Evolutionary conservation across 805 yeast species (phyloP), one percentile per base, ranked within the genome.

Genomic region (Lipomyces lipofer): DNA sequence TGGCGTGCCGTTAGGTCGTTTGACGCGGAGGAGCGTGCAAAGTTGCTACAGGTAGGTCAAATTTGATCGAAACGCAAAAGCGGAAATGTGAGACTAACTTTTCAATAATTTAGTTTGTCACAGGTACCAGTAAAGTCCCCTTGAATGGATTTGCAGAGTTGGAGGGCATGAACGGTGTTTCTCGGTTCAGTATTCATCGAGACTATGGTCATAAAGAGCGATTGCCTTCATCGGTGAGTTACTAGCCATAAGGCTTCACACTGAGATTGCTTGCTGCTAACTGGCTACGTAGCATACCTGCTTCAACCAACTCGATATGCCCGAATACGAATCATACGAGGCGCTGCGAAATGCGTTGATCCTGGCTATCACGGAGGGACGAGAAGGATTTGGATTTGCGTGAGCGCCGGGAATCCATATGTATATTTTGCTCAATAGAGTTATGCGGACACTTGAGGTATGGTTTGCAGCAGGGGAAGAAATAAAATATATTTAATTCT

Each of bases 1-100:
- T 94, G 99, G 99, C 78, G 97, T 67, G 96, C 97, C 1, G 97
- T 94, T 12, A 82, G 89, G 64, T 88, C 97, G 0, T 94, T 94
- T 72, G 97, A 89, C 65, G 80, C 80, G 15, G 99, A 94, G 68
- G 97, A 94, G 67, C 78, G 96, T 46, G 99, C 99, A 7, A 91
- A 90, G 67, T 73, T 94, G 60, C 74, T 94, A 54, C 99, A 94
- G 68, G 59, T 56, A 44, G 8, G 54, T 36, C 25, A 8, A 5
- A 12, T 22, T 12, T 1, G 15, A 15, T 29, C 5, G 12, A 19
- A 35, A 29, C 8, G 27, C 13, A n/a, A 22, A 35, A 17, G 10
- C 9, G 15, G 30, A 21, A 6, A 12, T 15, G 21, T 13, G 15
- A n/a, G 19, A 5, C 44, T 47, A 46, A 47, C 48, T 9, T n/a